Evolutionary conservation across 768 basidiomycete genomes (phyloP), one percentile per base, ranked within the genome.

Genomic region (Cubamyces lactineus): DNA sequence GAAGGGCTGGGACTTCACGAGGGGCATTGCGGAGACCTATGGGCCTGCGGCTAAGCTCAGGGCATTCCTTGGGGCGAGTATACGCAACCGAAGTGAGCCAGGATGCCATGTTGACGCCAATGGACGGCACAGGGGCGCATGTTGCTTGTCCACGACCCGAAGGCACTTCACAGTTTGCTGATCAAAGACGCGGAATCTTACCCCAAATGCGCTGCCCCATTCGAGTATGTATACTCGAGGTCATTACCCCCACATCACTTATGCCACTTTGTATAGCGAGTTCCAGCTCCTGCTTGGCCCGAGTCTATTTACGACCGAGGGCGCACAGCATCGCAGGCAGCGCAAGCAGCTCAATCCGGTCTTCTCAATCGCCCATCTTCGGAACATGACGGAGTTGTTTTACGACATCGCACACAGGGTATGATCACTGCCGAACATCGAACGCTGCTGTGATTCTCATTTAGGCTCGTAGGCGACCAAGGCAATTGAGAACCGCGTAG

Each of bases 61-160:
- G 40, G 81, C 79, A 6, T 76, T 82, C 61, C 81, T 82, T 39
- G 81, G 81, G 48, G n/a, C n/a, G n/a, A n/a, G 80, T 82, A 66
- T 51, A 74, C 67, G 13, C 38, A 5, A 38, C 53, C 24, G 34
- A 16, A 11, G 8, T 30, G 3, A 5, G n/a, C 17, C 9, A 17
- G 9, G n/a, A 21, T 21, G 8, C 16, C 28, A 47, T 40, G 16
- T 42, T 59, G 9, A 55, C 30, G 13, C 13, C 17, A 26, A 49
- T 38, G 13, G 7, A 16, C 41, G 13, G 3, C 19, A 42, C 45
- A 82, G 82, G 78, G 78, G 46, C 78, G 80, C 56, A 78, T 81
- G 66, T 70, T 84, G 2, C 81, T 82, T 58, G 71, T 84, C 73
- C 39, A 57, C 23, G 83, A 85, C 65, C 80, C 83, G 3, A 73